Evolutionary conservation across 2,329 filamentous ascomycete genomes (phyloP).

Genomic region (Kalaharituber pfeilii): DNA sequence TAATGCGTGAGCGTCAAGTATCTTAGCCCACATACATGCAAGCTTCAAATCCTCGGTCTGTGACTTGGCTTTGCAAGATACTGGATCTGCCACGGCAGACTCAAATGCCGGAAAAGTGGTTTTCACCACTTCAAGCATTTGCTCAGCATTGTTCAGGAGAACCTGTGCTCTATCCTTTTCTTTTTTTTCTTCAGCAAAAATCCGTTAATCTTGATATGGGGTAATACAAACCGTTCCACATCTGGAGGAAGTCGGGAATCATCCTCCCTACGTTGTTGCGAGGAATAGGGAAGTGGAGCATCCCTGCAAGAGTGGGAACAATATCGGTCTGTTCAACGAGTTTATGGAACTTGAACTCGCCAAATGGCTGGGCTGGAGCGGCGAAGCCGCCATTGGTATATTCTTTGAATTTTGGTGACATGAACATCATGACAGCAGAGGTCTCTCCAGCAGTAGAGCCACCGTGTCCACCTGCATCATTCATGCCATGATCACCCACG

Average conservation of each 20-base stretch:
- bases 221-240: conserved; percentile 49
- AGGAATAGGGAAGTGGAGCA: conserved; percentile 75
- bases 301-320: conserved; percentile 67
- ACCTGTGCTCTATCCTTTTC: conserved; percentile 45
- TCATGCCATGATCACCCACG: conserved; percentile 97
- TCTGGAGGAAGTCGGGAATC: conserved; percentile 56
- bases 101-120: conserved; percentile 49
- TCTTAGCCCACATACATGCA: conserved; percentile 49
- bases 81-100: conserved; percentile 18
- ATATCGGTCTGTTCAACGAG: conserved; percentile 88
- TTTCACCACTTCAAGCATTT: conserved; percentile 60
- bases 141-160: conserved; percentile 58
- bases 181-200: conserved; percentile 20
- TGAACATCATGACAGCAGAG: conserved; percentile 77
- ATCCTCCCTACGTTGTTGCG: conserved; percentile 81
- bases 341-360: conserved; percentile 45
- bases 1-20: conserved; percentile 10
- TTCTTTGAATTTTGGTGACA: conserved; percentile 60
- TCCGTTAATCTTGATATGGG: background rate
- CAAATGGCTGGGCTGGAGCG: conserved; percentile 10
- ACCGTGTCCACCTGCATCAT: conserved; percentile 91
- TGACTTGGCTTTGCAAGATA: conserved; percentile 8
- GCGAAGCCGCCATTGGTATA: conserved; percentile 32
- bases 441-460: conserved; percentile 89
- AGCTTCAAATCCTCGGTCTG: conserved; percentile 37